Conservation (phyloP, 1,284 basidiomycete genomes). For the Earliella scabrosa region DNA sequence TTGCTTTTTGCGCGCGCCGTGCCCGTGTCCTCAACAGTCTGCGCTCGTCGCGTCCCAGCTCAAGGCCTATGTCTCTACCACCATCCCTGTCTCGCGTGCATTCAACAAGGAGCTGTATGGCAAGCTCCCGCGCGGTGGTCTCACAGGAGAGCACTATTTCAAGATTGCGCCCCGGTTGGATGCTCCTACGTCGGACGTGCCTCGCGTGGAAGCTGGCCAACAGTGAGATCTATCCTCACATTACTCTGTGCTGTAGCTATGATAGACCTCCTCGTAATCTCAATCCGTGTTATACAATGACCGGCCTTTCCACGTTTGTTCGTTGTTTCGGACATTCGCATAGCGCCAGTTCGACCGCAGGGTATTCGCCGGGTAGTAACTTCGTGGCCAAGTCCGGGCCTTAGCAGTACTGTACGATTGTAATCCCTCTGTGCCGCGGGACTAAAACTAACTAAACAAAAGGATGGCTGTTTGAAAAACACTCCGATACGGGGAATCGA, state of each 20-base stretch:
- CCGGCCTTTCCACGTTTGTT: too few species aligned
- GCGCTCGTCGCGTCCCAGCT: constrained; percentile 30
- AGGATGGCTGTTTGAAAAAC: neutral
- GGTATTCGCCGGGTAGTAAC: too few species aligned
- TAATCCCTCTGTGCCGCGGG: too few species aligned
- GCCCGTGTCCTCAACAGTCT: neutral
- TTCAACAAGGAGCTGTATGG: constrained; percentile 40
- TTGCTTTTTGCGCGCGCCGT: neutral
- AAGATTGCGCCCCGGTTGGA: constrained; percentile 29
- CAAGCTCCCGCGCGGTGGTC: constrained; percentile 40
- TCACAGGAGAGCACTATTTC: constrained; percentile 35
- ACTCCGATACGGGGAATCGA: constrained; percentile 72
- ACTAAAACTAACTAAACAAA: too few species aligned
- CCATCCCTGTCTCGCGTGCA: constrained; percentile 28
- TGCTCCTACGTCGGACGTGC: neutral
- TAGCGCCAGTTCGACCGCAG: too few species aligned
- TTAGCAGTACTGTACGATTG: too few species aligned
- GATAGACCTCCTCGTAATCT: too few species aligned
- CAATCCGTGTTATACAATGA: too few species aligned
- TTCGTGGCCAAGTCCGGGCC: too few species aligned
- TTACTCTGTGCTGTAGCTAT: too few species aligned
- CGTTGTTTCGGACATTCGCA: too few species aligned
- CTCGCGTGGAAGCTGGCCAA: neutral
- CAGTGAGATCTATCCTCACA: too few species aligned
- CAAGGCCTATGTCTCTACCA: constrained; percentile 39